phyloP scores from a whole-genome alignment of 768 basidiomycete genomes.

The Floccularia luteovirens region DNA sequence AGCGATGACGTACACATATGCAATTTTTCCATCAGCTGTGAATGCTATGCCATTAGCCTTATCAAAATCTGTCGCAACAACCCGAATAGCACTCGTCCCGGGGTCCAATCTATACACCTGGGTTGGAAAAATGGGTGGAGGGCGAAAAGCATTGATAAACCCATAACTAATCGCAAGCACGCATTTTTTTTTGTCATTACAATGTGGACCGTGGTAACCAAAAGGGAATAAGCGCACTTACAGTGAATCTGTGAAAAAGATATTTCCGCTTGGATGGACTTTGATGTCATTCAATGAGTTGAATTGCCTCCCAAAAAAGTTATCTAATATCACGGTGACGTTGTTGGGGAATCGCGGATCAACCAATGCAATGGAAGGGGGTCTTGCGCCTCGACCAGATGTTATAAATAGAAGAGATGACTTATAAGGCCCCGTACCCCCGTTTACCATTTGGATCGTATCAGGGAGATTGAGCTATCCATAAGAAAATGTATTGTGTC shows the following conservation, averaged over 20 bases:
- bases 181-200: neutral
- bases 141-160: constrained; percentile 58
- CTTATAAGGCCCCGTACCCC: constrained; percentile 56
- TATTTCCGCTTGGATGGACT: constrained; percentile 57
- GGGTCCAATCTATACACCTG: constrained; percentile 79
- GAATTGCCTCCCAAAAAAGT: constrained; percentile 75
- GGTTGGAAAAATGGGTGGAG: constrained; percentile 54
- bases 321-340: constrained; percentile 64
- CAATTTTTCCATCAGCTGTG: constrained; percentile 52
- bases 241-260: constrained; percentile 73
- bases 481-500: neutral
- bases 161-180: constrained; percentile 40
- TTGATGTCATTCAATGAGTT: constrained; percentile 79
- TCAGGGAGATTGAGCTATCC: constrained; percentile 53
- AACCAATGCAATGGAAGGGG: constrained; percentile 58
- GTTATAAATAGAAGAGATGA: constrained; percentile 53
- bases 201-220: neutral
- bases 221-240: constrained; percentile 23
- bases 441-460: constrained; percentile 63
- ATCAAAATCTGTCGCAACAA: constrained; percentile 72
- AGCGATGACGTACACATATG: constrained; percentile 43
- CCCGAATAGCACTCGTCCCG: constrained; percentile 51
- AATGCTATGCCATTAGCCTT: constrained; percentile 73
- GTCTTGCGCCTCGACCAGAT: constrained; percentile 55
- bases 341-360: constrained; percentile 61